Conservation (phyloP, 345 rosid genomes). For the Populus pruinosa region DNA sequence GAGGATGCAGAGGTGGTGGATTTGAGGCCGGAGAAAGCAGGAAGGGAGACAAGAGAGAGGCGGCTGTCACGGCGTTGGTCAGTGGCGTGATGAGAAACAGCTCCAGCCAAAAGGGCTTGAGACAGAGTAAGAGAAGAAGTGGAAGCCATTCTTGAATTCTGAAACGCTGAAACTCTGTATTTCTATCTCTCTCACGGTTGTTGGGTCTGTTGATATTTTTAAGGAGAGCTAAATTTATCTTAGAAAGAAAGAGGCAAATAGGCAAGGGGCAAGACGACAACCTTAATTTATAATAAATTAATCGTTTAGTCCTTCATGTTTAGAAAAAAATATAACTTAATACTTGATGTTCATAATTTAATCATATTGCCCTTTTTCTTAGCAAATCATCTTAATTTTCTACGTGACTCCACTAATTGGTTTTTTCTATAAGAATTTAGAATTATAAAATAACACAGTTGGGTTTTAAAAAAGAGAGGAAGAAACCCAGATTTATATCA, state of each 20-base stretch:
- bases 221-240: background rate
- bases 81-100: slow-evolving; percentile 44
- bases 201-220: background rate
- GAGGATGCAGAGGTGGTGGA: slow-evolving; percentile 22
- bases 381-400: background rate
- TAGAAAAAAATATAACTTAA: background rate
- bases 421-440: background rate
- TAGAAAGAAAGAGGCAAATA: background rate
- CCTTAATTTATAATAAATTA: background rate
- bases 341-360: background rate
- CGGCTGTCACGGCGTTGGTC: slow-evolving; percentile 29
- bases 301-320: background rate
- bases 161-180: background rate
- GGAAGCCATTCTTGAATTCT: slow-evolving; percentile 42
- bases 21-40: slow-evolving; percentile 51
- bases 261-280: background rate
- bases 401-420: background rate
- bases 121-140: slow-evolving; percentile 55
- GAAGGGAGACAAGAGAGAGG: slow-evolving; percentile 41
- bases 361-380: too few relatives aligned
- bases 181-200: background rate
- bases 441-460: background rate
- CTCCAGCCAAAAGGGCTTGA: slow-evolving; percentile 50
- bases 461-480: background rate
- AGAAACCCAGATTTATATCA: background rate